Evolutionary conservation across 352 stramenopile genomes (phyloP), one percentile per base, ranked within the genome.

Genomic region (Globisporangium takayamanum): DNA sequence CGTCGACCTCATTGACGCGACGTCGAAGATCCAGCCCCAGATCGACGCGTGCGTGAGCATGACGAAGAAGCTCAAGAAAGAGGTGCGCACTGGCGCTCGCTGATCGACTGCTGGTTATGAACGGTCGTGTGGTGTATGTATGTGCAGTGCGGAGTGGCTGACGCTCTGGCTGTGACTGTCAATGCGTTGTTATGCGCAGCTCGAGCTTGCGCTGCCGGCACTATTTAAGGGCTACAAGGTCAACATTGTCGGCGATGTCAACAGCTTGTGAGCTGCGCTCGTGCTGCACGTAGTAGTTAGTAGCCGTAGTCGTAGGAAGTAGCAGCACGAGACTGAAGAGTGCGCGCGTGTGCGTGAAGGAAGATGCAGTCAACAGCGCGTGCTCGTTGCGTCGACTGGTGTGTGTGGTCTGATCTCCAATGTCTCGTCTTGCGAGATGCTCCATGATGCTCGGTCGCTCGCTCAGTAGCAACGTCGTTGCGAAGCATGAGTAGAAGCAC

Each of bases 181-280:
- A 11, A 37, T 52, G 11, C 41, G 20, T 18, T 52, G 22, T 10
- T 47, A 50, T 48, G 44, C 44, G 18, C 55, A 90, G 78, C 50
- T 93, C 50, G 80, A 93, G 66, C 62, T 50, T 39, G 70, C 69
- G 12, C 51, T 93, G 51, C 79, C 80, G 3, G 41, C 70, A 20
- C 57, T 93, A 20, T 93, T 91, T 58, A 88, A 88, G 64, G 83
- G 83, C 7, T 82, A 87, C 70, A 82, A 80, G 50, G 78, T 93
- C 28, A 88, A 88, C 66, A 87, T 93, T 57, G 69, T 90, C n/a
- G 83, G 83, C 26, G 83, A 89, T 26, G 69, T 92, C 45, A 92
- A 89, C 74, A 88, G 64, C 50, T 54, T 90, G 41, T 90, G 73
- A 73, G 33, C 5, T 36, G 30, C 30, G 30, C 3, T 36, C 30